phyloP scores from a whole-genome alignment of 2,329 filamentous ascomycete species.

The Sclerotinia trifoliorum region DNA sequence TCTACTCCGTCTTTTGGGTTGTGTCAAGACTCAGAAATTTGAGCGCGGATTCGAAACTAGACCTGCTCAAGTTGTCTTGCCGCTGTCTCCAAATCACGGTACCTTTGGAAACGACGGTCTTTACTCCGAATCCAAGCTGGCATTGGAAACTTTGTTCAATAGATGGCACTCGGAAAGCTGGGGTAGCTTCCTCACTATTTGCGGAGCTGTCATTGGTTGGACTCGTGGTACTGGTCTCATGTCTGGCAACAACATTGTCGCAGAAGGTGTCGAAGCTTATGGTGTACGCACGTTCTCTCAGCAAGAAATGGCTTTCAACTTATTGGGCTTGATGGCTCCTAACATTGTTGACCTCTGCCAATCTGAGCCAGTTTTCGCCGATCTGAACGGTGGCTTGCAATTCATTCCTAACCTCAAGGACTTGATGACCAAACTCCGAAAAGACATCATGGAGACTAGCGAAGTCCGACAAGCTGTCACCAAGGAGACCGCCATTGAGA shows the following conservation, averaged over 20 bases:
- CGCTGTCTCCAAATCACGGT: conserved; percentile 95
- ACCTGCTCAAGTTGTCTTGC: conserved; percentile 92
- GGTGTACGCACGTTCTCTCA: conserved; percentile 98
- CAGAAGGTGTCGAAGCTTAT: conserved; percentile 93
- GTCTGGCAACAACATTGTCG: conserved; percentile 96
- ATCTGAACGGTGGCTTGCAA: conserved; percentile 95
- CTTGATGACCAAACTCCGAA: conserved; percentile 88
- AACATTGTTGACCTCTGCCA: conserved; percentile 94
- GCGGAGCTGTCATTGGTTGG: conserved; percentile 98
- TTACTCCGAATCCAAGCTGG: conserved; percentile 97
- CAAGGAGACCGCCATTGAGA: conserved; percentile 94
- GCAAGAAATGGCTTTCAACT: conserved; percentile 99
- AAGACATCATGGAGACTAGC: conserved; percentile 91
- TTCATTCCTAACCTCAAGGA: conserved; percentile 96
- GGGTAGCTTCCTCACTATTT: conserved; percentile 96
- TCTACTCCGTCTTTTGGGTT: conserved; percentile 83
- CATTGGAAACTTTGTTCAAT: conserved; percentile 95
- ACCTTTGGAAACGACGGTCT: conserved; percentile 97
- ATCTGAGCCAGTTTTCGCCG: conserved; percentile 90
- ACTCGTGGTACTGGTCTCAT: conserved; percentile 97
- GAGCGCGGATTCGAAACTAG: conserved; percentile 88
- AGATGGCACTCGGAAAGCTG: conserved; percentile 97
- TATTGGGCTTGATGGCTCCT: conserved; percentile 93
- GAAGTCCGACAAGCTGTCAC: conserved; percentile 91
- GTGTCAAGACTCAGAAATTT: conserved; percentile 87